Percentiles rank a stretch among this genome's conserved stretches.
These are phyloP conservation scores for Phallus indusiatus DNA, from an alignment of 768 basidiomycete species.

Conservation along the genomic window DNA sequence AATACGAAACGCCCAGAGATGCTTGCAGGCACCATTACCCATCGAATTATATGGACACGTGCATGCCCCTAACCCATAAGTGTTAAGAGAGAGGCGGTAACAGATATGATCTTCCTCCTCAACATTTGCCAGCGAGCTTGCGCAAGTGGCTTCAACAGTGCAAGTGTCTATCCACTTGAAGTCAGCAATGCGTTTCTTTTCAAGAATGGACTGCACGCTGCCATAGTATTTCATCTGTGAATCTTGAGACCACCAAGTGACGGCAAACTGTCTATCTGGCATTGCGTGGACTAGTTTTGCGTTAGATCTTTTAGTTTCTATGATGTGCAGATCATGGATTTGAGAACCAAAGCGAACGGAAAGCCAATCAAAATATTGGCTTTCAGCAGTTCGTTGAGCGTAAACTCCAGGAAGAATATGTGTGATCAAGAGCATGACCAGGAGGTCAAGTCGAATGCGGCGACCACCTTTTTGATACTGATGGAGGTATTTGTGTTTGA, in stretches of 20 bases:
- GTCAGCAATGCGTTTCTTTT: not conserved
- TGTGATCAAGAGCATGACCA: slow-evolving; percentile 14
- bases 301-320: not conserved
- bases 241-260: not conserved
- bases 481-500: slow-evolving; percentile 22
- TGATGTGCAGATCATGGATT: not conserved
- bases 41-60: not conserved
- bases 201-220: not conserved
- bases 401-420: slow-evolving; percentile 18
- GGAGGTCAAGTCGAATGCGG: slow-evolving; percentile 23
- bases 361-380: not conserved
- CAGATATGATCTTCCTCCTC: not conserved
- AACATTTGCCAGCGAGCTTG: not conserved
- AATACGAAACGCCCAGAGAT: not conserved
- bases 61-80: not conserved
- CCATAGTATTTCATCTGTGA: not conserved
- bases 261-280: not conserved
- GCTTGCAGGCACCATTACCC: slow-evolving; percentile 1
- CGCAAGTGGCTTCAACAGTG: not conserved
- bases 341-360: not conserved
- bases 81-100: not conserved
- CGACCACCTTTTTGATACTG: slow-evolving; percentile 20
- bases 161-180: not conserved
- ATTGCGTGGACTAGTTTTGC: not conserved
- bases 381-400: not conserved